Evolutionary conservation across 495 filamentous ascomycete genomes (phyloP).

Genomic region (Penicillium atrosanguineum): DNA sequence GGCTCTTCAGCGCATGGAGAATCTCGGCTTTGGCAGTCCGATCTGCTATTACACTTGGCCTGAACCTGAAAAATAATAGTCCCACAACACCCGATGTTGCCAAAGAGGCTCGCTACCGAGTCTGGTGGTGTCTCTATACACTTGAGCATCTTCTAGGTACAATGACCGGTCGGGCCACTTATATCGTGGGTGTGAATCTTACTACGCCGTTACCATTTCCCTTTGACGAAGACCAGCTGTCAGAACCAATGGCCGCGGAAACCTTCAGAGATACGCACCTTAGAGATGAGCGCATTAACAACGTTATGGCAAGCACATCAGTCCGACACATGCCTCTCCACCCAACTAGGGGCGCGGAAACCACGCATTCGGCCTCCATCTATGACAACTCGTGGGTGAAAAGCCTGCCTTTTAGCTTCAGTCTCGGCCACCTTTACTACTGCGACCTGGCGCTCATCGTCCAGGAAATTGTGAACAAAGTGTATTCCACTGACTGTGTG

Average conservation of each 20-base stretch:
- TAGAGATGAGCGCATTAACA: conserved; percentile 38
- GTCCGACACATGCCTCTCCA: conserved; percentile 41
- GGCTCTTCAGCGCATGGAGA: conserved; percentile 54
- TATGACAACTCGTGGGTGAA: conserved; percentile 32
- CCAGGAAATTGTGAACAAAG: conserved; percentile 51
- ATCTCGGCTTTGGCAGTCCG: conserved; percentile 60
- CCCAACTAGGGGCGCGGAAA: conserved; percentile 29
- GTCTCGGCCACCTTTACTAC: conserved; percentile 48
- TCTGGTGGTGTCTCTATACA: conserved; percentile 66
- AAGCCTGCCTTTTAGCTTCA: conserved; percentile 32
- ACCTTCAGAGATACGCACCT: conserved; percentile 29
- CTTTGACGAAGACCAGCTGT: conserved; percentile 51
- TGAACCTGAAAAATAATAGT: conserved; percentile 62
- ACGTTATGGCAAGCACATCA: conserved; percentile 33
- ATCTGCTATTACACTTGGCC: conserved; percentile 57
- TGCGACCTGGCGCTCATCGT: conserved; percentile 52
- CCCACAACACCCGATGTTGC: conserved; percentile 48
- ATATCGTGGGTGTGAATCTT: conserved; percentile 56
- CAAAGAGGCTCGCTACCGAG: conserved; percentile 59
- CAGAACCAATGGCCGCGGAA: conserved; percentile 29
- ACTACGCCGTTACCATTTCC: conserved; percentile 59
- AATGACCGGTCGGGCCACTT: conserved; percentile 64
- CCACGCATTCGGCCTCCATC: conserved; percentile 16
- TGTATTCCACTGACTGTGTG: conserved; percentile 56
- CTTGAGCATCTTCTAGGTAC: conserved; percentile 59